These are phyloP conservation scores for Dicorynia guianensis DNA, from an alignment of 306 rosid genomes.

Conservation along the genomic window DNA sequence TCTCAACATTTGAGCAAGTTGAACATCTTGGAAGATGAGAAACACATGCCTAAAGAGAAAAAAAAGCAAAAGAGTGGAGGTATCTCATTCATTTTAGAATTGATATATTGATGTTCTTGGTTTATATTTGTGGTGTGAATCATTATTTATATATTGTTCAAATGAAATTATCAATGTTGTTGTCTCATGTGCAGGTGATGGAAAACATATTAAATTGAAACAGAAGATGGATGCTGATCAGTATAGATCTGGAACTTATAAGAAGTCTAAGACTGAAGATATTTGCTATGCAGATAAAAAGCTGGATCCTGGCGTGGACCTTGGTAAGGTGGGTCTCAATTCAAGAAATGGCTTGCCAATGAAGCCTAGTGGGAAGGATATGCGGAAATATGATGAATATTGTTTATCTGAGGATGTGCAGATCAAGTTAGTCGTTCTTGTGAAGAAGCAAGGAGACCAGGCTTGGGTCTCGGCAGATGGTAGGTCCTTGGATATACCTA, in stretches of 20 bases:
- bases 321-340: slow-evolving; percentile 50
- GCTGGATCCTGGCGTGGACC: slow-evolving; percentile 41
- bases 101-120: slow-evolving; percentile 25
- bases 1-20: slow-evolving; percentile 45
- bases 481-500: slow-evolving; percentile 45
- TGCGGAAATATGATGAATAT: slow-evolving; percentile 50
- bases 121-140: slow-evolving; percentile 29
- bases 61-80: slow-evolving; percentile 57
- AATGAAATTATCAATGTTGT: slow-evolving; percentile 15
- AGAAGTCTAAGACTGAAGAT: slow-evolving; percentile 59
- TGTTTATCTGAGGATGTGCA: slow-evolving; percentile 50
- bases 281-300: slow-evolving; percentile 42
- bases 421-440: slow-evolving; percentile 47
- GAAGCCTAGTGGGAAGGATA: slow-evolving; percentile 52
- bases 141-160: slow-evolving; percentile 6
- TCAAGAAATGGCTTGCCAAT: slow-evolving; percentile 48
- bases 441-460: slow-evolving; percentile 51
- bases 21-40: slow-evolving; percentile 49
- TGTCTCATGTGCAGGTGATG: slow-evolving; percentile 53
- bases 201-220: slow-evolving; percentile 56
- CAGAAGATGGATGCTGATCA: slow-evolving; percentile 60
- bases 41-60: slow-evolving; percentile 52
- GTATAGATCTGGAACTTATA: slow-evolving; percentile 46
- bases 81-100: slow-evolving; percentile 41
- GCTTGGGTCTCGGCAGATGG: slow-evolving; percentile 50